Conservation (phyloP, 2,329 filamentous ascomycete species). For the Elsinoe arachidis region DNA sequence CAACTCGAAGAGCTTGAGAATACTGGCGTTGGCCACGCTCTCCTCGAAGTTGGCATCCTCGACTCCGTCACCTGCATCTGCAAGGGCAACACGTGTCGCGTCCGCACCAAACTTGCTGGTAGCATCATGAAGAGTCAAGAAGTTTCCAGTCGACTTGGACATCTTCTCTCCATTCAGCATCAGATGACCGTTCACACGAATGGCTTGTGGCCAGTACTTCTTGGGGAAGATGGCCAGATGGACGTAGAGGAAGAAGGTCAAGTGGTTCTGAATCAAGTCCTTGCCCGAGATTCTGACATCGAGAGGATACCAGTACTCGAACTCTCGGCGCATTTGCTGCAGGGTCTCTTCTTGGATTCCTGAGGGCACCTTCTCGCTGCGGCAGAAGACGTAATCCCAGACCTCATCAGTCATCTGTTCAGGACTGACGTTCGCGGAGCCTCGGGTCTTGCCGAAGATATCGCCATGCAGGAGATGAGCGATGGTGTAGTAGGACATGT, state of each 20-base stretch:
- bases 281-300: constrained; percentile 85
- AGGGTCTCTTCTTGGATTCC: constrained; percentile 67
- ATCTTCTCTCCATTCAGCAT: constrained; percentile 97
- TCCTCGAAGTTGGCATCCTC: constrained; percentile 97
- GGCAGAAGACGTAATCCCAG: constrained; percentile 91
- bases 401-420: constrained; percentile 92
- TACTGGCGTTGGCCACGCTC: constrained; percentile 82
- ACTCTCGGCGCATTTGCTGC: constrained; percentile 76
- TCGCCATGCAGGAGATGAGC: constrained; percentile 60
- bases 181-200: constrained; percentile 87
- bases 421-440: constrained; percentile 58
- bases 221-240: constrained; percentile 82
- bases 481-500: constrained; percentile 66
- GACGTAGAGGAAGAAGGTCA: constrained; percentile 93
- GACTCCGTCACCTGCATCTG: constrained; percentile 88
- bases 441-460: constrained; percentile 69
- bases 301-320: constrained; percentile 94
- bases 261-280: constrained; percentile 86
- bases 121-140: constrained; percentile 79
- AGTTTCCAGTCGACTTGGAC: constrained; percentile 96
- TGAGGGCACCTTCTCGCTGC: constrained; percentile 60
- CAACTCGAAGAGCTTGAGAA: constrained; percentile 72
- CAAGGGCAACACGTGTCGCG: constrained; percentile 80
- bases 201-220: constrained; percentile 78
- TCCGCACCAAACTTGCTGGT: constrained; percentile 92